These are phyloP conservation scores for Lasiodiplodia theobromae DNA, from an alignment of 2,329 filamentous ascomycete species.

Conservation along the genomic window DNA sequence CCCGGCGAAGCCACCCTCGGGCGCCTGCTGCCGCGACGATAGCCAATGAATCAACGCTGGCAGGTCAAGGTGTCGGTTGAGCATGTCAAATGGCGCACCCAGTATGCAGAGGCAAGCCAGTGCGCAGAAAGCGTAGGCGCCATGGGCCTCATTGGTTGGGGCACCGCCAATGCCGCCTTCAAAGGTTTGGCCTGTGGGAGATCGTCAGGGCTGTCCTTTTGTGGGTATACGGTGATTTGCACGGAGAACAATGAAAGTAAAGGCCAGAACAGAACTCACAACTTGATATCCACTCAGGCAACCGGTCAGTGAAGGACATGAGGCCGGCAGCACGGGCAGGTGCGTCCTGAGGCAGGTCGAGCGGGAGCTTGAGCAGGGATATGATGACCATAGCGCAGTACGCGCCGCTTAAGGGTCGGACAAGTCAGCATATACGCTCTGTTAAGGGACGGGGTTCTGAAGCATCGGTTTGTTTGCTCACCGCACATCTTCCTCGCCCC, in stretches of 20 bases:
- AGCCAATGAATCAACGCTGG: constrained; percentile 84
- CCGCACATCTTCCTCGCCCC: constrained; percentile 93
- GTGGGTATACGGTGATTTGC: constrained; percentile 10
- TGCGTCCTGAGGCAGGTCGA: constrained; percentile 76
- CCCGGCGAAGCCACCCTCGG: constrained; percentile 91
- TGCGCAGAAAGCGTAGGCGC: constrained; percentile 95
- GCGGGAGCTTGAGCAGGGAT: constrained; percentile 81
- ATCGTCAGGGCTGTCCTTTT: constrained; percentile 42
- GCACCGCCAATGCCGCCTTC: constrained; percentile 91
- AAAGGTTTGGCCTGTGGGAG: constrained; percentile 70
- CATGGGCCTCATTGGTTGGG: constrained; percentile 90
- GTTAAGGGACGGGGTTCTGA: constrained; percentile 8
- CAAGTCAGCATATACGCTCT: constrained; percentile 30
- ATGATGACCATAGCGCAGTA: constrained; percentile 90
- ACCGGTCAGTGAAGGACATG: constrained; percentile 72
- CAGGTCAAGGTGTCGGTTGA: constrained; percentile 71
- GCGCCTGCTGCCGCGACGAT: constrained; percentile 84
- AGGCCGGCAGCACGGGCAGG: constrained; percentile 71
- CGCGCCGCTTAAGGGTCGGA: constrained; percentile 68
- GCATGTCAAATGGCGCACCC: constrained; percentile 75
- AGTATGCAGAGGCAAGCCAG: constrained; percentile 88
- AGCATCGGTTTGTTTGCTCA: constrained; percentile 51
- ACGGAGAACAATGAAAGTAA: constrained; percentile 27
- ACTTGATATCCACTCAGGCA: constrained; percentile 79
- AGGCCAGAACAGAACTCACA: constrained; percentile 62